Conservation (phyloP, 768 basidiomycete species). For the Tulasnella sp. region DNA sequence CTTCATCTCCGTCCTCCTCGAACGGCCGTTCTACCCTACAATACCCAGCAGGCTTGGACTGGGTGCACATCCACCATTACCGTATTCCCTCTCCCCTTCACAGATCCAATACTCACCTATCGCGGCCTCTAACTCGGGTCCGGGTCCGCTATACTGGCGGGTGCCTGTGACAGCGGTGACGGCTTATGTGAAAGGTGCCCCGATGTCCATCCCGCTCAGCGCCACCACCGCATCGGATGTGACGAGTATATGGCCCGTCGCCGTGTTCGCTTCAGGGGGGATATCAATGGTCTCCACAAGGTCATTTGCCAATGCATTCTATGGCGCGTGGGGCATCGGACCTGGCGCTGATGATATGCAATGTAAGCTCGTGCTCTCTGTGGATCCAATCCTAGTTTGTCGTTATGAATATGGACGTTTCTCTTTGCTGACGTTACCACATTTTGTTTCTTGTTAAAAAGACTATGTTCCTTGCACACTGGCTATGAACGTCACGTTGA, state of each 20-base stretch:
- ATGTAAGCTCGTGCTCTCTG: conserved; percentile 36
- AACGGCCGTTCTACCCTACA: conserved; percentile 49
- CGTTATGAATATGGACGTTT: too few relatives aligned
- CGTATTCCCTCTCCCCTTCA: conserved; percentile 38
- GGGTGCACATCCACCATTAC: conserved; percentile 45
- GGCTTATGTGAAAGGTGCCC: conserved; percentile 42
- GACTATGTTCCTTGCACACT: conserved; percentile 65
- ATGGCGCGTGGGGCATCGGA: conserved; percentile 55
- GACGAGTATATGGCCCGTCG: conserved; percentile 38
- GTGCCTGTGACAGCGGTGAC: conserved; percentile 44
- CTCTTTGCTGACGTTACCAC: conserved; percentile 9
- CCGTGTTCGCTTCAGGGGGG: conserved; percentile 62
- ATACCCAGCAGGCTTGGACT: conserved; percentile 56
- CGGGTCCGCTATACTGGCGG: conserved; percentile 55
- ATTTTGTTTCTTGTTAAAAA: conserved; percentile 23
- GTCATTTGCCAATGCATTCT: conserved; percentile 58
- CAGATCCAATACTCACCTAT: conserved; percentile 40
- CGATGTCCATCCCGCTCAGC: conserved; percentile 33
- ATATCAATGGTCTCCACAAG: conserved; percentile 54
- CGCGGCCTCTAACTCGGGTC: conserved; percentile 28
- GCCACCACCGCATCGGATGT: conserved; percentile 24
- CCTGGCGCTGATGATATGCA: conserved; percentile 45
- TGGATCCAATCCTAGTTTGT: too few relatives aligned
- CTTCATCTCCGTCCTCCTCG: conserved; percentile 57
- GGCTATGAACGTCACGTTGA: conserved; percentile 61